Percentiles rank a stretch among this genome's conserved stretches.
Conservation (phyloP, 1,139 yeast genomes). For the Lodderomyces parapsilosis region DNA sequence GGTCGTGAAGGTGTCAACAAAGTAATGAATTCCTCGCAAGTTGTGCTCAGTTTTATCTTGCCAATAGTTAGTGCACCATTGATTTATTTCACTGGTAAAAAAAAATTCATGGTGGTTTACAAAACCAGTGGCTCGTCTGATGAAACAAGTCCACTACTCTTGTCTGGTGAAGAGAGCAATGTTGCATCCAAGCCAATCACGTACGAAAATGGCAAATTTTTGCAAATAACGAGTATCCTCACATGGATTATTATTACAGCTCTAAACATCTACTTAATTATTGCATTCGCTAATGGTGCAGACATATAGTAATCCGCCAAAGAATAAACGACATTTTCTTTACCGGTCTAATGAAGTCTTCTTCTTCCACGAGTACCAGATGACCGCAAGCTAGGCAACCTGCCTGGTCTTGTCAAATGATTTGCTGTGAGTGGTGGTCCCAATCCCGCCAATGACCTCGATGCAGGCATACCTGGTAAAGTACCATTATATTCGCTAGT, state of each 20-base stretch:
- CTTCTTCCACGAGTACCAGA: constrained; percentile 36
- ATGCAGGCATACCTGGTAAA: constrained; percentile 59
- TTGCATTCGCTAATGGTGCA: constrained; percentile 67
- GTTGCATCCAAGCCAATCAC: constrained; percentile 17
- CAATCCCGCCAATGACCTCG: constrained; percentile 13
- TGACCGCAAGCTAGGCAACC: constrained; percentile 43
- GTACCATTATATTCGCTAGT: constrained; percentile 76
- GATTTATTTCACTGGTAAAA: constrained; percentile 64
- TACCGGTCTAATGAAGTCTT: constrained; percentile 6
- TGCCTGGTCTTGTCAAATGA: constrained; percentile 19
- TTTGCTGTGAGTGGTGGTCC: background rate
- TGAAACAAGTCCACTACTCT: constrained; percentile 13
- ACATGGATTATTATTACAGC: constrained; percentile 75
- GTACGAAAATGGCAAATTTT: constrained; percentile 64
- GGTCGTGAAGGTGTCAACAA: constrained; percentile 71
- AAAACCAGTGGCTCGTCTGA: constrained; percentile 22
- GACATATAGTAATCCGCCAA: constrained; percentile 47
- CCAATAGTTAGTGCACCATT: constrained; percentile 79
- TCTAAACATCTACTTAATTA: constrained; percentile 70
- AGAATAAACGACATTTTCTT: background rate
- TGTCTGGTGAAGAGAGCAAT: constrained; percentile 1
- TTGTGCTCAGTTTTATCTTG: constrained; percentile 62
- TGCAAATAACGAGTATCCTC: constrained; percentile 53
- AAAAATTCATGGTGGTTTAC: constrained; percentile 56
- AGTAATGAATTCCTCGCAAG: constrained; percentile 74